A percentile compares a stretch with the other conserved stretches of the same genome.
Evolutionary conservation across 345 rosid species (phyloP).

Genomic region (Melastoma malabathricum): DNA sequence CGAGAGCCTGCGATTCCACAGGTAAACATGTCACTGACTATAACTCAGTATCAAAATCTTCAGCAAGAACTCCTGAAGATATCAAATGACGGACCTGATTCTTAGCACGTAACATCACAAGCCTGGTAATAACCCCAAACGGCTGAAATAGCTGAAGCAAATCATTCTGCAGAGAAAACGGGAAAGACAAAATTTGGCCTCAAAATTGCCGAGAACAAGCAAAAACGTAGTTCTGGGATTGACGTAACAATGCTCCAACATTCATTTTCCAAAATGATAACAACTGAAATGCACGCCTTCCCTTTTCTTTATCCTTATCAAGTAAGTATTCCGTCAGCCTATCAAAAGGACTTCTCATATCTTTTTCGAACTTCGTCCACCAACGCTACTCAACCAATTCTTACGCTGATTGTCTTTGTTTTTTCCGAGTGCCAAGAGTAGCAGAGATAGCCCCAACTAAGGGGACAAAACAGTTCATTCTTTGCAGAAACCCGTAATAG

Average conservation of each 20-base stretch:
- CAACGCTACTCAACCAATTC: no score
- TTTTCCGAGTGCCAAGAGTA: no score
- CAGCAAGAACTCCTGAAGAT: background rate
- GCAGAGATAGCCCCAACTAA: background rate
- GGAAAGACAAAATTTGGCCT: background rate
- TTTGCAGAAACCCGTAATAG: background rate
- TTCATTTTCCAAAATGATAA: no score
- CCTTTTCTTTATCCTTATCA: no score
- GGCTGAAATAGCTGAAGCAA: conserved; percentile 96
- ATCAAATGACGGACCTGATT: conserved; percentile 54
- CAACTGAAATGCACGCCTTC: no score
- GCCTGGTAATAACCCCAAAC: conserved; percentile 93
- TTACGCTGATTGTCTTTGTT: no score
- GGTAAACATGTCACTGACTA: background rate
- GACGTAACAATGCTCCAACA: no score
- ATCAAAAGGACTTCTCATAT: no score
- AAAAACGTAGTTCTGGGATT: background rate
- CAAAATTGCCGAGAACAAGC: background rate
- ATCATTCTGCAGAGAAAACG: conserved; percentile 51
- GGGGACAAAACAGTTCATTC: no score
- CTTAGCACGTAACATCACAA: conserved; percentile 97
- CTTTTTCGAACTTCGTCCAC: no score
- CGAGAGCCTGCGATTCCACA: conserved; percentile 55
- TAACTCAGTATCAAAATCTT: background rate
- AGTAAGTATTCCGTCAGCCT: no score